These are phyloP conservation scores for Porphyrellus cyaneotinctus DNA, from an alignment of 768 basidiomycete genomes.

Conservation along the genomic window DNA sequence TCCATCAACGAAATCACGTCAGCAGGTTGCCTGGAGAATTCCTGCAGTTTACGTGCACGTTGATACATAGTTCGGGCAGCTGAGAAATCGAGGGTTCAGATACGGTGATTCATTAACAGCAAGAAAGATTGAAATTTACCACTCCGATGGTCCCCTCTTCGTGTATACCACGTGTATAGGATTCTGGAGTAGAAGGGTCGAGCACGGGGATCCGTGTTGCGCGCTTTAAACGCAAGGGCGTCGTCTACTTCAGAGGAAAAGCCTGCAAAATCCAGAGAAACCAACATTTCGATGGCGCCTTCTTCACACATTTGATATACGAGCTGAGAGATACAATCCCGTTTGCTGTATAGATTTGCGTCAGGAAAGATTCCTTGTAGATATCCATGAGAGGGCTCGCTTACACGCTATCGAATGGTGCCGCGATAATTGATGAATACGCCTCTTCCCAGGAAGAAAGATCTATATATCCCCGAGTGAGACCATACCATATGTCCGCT, in stretches of 20 bases:
- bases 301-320: constrained; percentile 93
- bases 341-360: constrained; percentile 50
- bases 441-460: constrained; percentile 82
- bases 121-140: constrained; percentile 50
- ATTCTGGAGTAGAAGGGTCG: constrained; percentile 86
- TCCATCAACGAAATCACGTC: constrained; percentile 47
- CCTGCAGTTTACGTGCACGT: constrained; percentile 73
- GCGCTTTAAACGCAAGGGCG: constrained; percentile 85
- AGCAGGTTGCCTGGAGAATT: constrained; percentile 32
- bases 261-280: constrained; percentile 80
- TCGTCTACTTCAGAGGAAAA: constrained; percentile 85
- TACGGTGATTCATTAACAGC: constrained; percentile 7
- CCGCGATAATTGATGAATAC: constrained; percentile 70
- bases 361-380: constrained; percentile 5
- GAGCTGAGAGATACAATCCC: constrained; percentile 76
- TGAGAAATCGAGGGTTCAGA: constrained; percentile 36
- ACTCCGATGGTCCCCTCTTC: constrained; percentile 83
- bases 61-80: constrained; percentile 93
- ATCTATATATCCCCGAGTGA: constrained; percentile 73
- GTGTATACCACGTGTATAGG: constrained; percentile 90
- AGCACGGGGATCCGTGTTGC: constrained; percentile 86
- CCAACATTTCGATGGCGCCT: constrained; percentile 70
- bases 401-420: constrained; percentile 76
- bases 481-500: constrained; percentile 70
- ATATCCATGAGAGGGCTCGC: constrained; percentile 32